Evolutionary conservation across 2,329 filamentous ascomycete species (phyloP).

Genomic region (Fusarium denticulatum): DNA sequence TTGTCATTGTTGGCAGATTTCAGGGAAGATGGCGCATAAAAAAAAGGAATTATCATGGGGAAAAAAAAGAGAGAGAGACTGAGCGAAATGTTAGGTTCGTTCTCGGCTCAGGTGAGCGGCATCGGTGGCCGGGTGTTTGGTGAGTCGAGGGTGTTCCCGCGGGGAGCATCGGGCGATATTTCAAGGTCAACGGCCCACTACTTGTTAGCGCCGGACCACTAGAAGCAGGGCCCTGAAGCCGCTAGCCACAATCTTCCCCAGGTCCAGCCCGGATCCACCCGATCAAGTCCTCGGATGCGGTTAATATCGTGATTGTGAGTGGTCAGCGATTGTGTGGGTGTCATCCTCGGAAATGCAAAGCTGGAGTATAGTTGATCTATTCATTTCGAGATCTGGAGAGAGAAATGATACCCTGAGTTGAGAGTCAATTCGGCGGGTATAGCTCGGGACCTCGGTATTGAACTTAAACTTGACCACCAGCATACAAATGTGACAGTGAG

Average conservation of each 20-base stretch:
- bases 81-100: conserved; percentile 11
- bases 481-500: background rate
- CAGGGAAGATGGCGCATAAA: background rate
- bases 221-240: conserved; percentile 23
- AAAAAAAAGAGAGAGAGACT: background rate
- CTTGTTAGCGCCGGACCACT: conserved; percentile 27
- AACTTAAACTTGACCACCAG: background rate
- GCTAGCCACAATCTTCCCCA: conserved; percentile 26
- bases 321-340: conserved; percentile 1
- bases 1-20: background rate
- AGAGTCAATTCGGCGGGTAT: conserved; percentile 6
- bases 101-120: conserved; percentile 32
- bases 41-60: background rate
- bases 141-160: conserved; percentile 18
- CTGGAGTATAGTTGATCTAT: background rate
- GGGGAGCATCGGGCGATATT: conserved; percentile 36
- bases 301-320: conserved; percentile 18
- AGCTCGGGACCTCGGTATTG: conserved; percentile 22
- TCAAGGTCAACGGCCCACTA: conserved; percentile 36
- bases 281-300: conserved; percentile 22
- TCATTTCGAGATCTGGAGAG: background rate
- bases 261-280: conserved; percentile 38
- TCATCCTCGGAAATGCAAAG: background rate
- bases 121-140: conserved; percentile 35
- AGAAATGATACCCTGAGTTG: background rate